Percentiles rank a stretch among this genome's conserved stretches.
Conservation (phyloP, 129 eudicot genomes). For the Flaveria robusta region DNA sequence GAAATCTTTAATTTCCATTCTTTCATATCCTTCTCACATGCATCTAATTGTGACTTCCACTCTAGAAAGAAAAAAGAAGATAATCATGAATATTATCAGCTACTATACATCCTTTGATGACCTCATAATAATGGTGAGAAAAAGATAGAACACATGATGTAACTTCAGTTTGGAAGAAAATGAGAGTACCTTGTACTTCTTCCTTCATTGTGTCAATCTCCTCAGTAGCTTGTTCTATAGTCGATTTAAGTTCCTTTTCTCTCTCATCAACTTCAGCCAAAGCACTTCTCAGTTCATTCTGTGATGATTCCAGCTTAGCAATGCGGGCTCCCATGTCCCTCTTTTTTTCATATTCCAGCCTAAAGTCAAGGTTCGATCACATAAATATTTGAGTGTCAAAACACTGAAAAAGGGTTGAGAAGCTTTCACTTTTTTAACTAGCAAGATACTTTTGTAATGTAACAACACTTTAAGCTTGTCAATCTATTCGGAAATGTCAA, state of each 20-base stretch:
- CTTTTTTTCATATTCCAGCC: conserved; percentile 94
- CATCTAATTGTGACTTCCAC: conserved; percentile 81
- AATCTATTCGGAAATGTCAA: background rate
- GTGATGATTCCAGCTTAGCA: conserved; percentile 72
- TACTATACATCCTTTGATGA: background rate
- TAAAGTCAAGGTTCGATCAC: conserved; percentile 31
- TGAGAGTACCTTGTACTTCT: conserved; percentile 61
- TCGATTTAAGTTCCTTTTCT: conserved; percentile 60
- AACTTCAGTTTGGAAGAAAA: background rate
- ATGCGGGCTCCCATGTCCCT: conserved; percentile 91
- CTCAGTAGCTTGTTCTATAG: conserved; percentile 58
- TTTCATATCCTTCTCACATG: conserved; percentile 77
- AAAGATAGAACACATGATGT: background rate
- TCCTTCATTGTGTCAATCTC: conserved; percentile 72
- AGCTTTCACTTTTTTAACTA: background rate
- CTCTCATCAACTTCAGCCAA: conserved; percentile 59
- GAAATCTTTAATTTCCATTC: conserved; percentile 89
- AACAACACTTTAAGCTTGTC: background rate
- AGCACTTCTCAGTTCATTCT: conserved; percentile 45
- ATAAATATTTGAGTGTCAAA: conserved; percentile 10
- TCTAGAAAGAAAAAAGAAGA: conserved; percentile 39
- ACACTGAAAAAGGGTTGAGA: conserved; percentile 1
- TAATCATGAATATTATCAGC: background rate
- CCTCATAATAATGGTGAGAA: background rate
- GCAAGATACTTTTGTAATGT: background rate